Base-by-base conservation (phyloP, 2,329 filamentous ascomycete species). In the Thielaviopsis ethacetica region DNA sequence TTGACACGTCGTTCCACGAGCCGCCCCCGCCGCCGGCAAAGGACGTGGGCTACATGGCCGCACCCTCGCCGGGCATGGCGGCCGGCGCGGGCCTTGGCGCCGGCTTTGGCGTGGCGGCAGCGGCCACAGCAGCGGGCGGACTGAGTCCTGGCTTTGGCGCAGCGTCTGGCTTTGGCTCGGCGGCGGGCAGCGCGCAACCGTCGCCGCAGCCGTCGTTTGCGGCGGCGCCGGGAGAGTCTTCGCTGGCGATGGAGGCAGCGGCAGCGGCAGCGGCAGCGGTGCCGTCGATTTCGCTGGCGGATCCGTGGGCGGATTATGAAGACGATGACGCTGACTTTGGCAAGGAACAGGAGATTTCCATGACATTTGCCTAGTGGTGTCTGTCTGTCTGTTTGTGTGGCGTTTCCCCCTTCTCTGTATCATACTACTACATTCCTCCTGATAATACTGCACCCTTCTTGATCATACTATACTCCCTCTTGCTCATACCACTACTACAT, bases 301-400 rank as follows among this genome's bases (percentile, higher is more conserved):
- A 91, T 77, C 79, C 86, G 1, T 91, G 88, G 88, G 83, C 79
- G 2, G 85, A 80, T 56, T 75, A 81, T 9, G 76, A 79, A 53
- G 84, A 88, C 52, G 80, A 84, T 30, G 53, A 54, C 19, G 59
- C 56, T 17, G 79, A 86, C 57, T 86, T 86, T 72, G 83, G 82
- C 19, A 78, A 80, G 66, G 85, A 89, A 69, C 81, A 82, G 67
- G 85, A 89, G 70, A 86, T 91, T 63, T 78, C 80, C 34, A 86
- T 91, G 85, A 89, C 85, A 63, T 91, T 91, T 80, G 87, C 85
- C 70, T 88, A 73, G 56, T 41, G 12, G 7, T 3, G 10, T 30
- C 52, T 27, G 52, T 27, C 52, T 54, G 9, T 30, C 24, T 41
- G 4, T 41, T 41, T 41, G 2, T 21, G 17, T 51, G n/a, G 21